Evolutionary conservation across 2,329 filamentous ascomycete genomes (phyloP), one percentile per base, ranked within the genome.

Genomic region (Aureobasidium sp.): DNA sequence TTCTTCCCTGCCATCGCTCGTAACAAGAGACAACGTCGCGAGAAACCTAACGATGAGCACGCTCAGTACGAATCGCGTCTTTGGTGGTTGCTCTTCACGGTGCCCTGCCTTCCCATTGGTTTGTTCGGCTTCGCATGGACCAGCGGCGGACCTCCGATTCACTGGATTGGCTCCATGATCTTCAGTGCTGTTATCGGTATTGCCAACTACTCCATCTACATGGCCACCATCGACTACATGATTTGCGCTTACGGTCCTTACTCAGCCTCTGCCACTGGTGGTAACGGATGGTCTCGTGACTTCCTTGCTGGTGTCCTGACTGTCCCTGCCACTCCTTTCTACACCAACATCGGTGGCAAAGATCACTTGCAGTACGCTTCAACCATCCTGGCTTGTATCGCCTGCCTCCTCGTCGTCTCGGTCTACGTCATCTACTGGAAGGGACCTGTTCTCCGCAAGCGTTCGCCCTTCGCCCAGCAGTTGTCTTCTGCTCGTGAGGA

Each of bases 191-290:
- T 90, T 55, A 84, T 91, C 44, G 88, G 87, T 34, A 87, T 91
- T 53, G 88, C 87, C 62, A 91, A 91, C 69, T 74, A 74, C 61
- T 61, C 70, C 30, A 71, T 71, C 62, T 90, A 90, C 75, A 88
- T 89, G 84, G 85, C 86, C 1, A 89, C 86, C 1, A 88, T 90
- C 65, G 86, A 91, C 72, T 91, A 91, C 75, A 90, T 90, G 83
- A 83, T 90, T 39, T 86, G 84, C 66, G 85, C 87, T 0, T 88
- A 90, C 67, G 88, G 88, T 0, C 85, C 85, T 0, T 91, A 90
- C 71, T 86, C 86, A 1, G 87, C 88, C 1, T 89, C 86, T 0
- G 88, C 88, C 1, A 90, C 88, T 0, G 88, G 88, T 50, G 88
- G 88, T 36, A 91, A 91, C 66, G 88, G 88, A 1, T 90, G 87